Evolutionary conservation across 331 rosid species (phyloP), one percentile per base, ranked within the genome.

Genomic region (Pyracantha coccinea): DNA sequence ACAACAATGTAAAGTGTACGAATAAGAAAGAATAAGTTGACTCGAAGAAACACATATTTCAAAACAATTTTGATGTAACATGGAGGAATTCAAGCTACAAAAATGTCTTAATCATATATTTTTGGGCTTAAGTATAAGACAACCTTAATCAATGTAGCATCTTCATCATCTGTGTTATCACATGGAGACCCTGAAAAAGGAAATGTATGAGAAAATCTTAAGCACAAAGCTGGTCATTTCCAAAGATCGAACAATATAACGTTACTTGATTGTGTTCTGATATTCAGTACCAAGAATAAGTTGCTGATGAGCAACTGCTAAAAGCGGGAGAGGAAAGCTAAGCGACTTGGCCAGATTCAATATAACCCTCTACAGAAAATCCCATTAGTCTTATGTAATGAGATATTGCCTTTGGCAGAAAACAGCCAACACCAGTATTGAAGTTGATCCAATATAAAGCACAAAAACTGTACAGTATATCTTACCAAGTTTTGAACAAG

Each of bases 231-330:
- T 75, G 79, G 66, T 75, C 25, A 24, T 47, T 79, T 68, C 68
- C 28, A 38, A 72, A 80, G 68, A 75, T 73, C 25, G 44, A 74
- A 78, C 68, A 77, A 67, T 77, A 58, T 52, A 52, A 66, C 58
- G 20, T 29, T n/a, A 29, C 41, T 20, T 32, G 21, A 47, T 66
- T 67, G 69, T 73, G 59, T 75, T 54, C 35, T 64, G 31, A 59
- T 33, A 74, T 24, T 55, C 5, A 28, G 50, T 89, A 93, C 98
- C 98, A 68, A 86, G 91, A 75, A 89, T 77, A 80, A 91, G 89
- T 81, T 91, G 98, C 69, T 91, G 98, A 88, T 87, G 88, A 75
- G 90, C 79, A 79, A 86, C 78, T 72, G 98, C 94, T 88, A 91
- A 80, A 69, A 93, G 94, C 20, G 89, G 98, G 78, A 90, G 93